Evolutionary conservation across 768 basidiomycete genomes (phyloP), one percentile per base, ranked within the genome.

Genomic region (Termitomyces sp.): DNA sequence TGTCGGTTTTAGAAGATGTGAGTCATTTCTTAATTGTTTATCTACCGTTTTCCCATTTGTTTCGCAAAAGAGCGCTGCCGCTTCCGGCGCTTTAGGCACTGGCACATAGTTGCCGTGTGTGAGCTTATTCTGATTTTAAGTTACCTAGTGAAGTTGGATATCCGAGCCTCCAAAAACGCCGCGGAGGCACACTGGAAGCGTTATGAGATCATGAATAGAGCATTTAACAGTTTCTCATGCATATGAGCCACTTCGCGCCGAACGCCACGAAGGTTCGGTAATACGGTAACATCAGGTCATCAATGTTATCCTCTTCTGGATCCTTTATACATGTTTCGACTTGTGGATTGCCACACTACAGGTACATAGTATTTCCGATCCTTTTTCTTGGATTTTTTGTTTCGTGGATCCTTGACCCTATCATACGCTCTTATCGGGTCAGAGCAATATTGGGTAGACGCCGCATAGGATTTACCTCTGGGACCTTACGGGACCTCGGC

Each of bases 291-390:
- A 30, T 30, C 30, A 3, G 30, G 2, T 32, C 40, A 43, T 32
- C 49, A 34, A 42, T 44, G 30, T 37, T 24, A 34, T 44, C n/a
- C 24, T 22, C 34, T 55, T 32, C 18, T n/a, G 27, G 26, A 42
- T 52, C 22, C 33, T 32, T 57, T 43, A 33, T 13, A 55, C 20
- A 49, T 56, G 57, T 56, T 62, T 56, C 61, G 40, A 51, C 22
- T 26, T 33, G 26, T 36, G 24, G 26, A 20, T 20, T 22, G 8
- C n/a, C n/a, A 4, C 32, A 34, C 20, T 47, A 42, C 1, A 20
- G 52, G 49, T 45, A 30, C 30, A 3, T 30, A 3, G 30, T n/a
- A 40, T 45, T 16, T 32, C 20, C 51, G 51, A 58, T 7, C 30
- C n/a, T 42, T 49, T 48, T 49, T 34, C 48, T 44, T 49, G n/a